Evolutionary conservation across 2,329 filamentous ascomycete genomes (phyloP), one percentile per base, ranked within the genome.

Genomic region (Neonectria punicea): DNA sequence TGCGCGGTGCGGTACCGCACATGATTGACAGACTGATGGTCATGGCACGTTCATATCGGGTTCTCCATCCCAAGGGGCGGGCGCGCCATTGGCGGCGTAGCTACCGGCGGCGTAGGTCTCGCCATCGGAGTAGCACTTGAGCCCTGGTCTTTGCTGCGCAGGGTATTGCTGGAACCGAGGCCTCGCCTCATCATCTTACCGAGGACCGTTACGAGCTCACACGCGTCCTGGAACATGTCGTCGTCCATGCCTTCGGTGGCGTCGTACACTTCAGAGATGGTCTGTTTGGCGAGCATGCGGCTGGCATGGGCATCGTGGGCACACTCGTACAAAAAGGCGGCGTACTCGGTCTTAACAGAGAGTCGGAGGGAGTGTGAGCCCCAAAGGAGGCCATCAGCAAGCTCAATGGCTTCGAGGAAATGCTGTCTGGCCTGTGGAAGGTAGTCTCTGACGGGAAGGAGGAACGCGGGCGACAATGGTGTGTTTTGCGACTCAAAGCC

Each of bases 311-410:
- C 84, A 72, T 98, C 94, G 76, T 96, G 93, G 2, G 93, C 85
- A 75, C 95, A 98, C 76, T 98, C 96, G 83, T 95, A 98, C 1
- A 98, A 83, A 77, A 98, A 99, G 0, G 94, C 94, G 14, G 92
- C 89, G 77, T 97, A 97, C 78, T 99, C 96, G 1, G 97, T 91
- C 74, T 96, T 96, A 57, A 97, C 91, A 0, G 93, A 97, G 0
- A 99, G 83, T 1, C 95, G 91, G 16, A 99, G 83, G 0, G 96
- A 96, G 76, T 98, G 94, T 0, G 93, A 97, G 3, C 94, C 93
- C 77, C 93, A 93, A 1, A 98, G 87, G 10, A 94, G 84, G 28
- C 84, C 82, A 53, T 94, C 92, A 2, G 95, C 92, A 3, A 97
- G 85, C 0, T 85, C 81, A 6, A 91, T 87, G 2, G 94, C 94